Base-by-base conservation (phyloP, 768 basidiomycete species). In the Pleurotus eryngii region DNA sequence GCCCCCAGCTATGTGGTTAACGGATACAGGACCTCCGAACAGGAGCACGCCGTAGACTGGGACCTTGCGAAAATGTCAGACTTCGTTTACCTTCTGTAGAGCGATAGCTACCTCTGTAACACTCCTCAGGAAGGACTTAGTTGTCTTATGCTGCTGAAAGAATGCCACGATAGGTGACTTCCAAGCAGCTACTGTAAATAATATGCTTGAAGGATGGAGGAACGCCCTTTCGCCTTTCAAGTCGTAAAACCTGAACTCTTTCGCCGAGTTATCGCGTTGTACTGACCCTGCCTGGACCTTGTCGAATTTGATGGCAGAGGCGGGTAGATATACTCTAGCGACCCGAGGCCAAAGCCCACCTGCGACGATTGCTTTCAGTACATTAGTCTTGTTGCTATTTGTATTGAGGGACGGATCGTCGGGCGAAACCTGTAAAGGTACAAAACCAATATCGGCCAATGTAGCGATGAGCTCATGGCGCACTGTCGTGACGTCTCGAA, bases 331-430 rank as follows among this genome's bases (percentile, higher is more conserved):
- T 20, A 95, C 84, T 50, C 84, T 82, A 0, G 87, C 91, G 49
- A 95, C 81, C 26, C 87, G 84, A 2, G 92, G 93, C 83, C 91
- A 95, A 18, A 96, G 78, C 1, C 92, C 94, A 6, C 92, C 93
- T 11, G 93, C 81, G 35, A 97, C 78, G 59, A 95, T 81, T 5
- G 85, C 83, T 69, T 96, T 96, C 64, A 97, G 71, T 22, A 98
- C 80, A 65, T 89, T 92, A 38, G 79, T 76, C 63, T 91, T 85
- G 1, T 72, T 64, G 57, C 81, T 81, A 68, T 92, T 87, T 38
- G 70, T 66, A 62, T 92, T 94, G 50, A 92, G 79, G 17, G 71
- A 70, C 1, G 80, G 68, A 1, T 79, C 74, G 8, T 73, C 68
- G 0, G 85, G 78, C 2, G 67, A 74, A 9, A 80, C 76, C 22